Base-by-base conservation (phyloP, 192 early-diverging fungal species). In the Spizellomyces punctatus region DNA sequence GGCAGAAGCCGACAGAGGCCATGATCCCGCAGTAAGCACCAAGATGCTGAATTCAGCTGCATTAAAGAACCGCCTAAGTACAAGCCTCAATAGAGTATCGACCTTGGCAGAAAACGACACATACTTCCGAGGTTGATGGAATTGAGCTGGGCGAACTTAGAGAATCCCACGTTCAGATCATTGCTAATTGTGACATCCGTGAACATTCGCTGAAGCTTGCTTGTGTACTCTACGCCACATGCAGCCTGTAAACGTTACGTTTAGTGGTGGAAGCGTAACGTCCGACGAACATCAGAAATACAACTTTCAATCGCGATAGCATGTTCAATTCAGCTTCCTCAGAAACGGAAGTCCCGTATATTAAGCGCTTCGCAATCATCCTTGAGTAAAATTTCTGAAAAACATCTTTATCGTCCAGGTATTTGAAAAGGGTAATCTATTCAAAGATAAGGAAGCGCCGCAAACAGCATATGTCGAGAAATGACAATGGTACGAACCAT, bases 361-460 rank as follows among this genome's bases (percentile, higher is more conserved):
- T 89, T 4, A 95, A 74, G 10, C 94, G 85, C 70, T 92, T 94
- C 5, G 92, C 94, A 27, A 95, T 82, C 73, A 88, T 83, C 17
- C 91, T 81, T 6, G 91, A 88, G 69, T 95, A 95, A 67, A 94
- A 93, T 79, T 94, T 94, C 82, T 95, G 94, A 80, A 93, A 95
- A 1, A 95, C 80, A 67, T 95, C 94, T 67, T 95, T 95, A 66
- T 95, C 94, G 56, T 94, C 90, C 17, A 95, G 85, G 76, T 93
- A 95, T 56, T 92, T 90, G 78, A 95, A 95, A 8, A 95, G 71
- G 16, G 85, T 81, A 19, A 93, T 85, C 82, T 88, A 66, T 41
- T 14, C 42, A 58, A 54, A 56, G 14, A 19, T 54, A 21, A 48
- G 21, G 50, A 61, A 2, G 2, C 14, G 14, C 52, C 52, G 3